Percentiles rank a stretch among this genome's conserved stretches.
phyloP scores from a whole-genome alignment of 768 basidiomycete genomes.

The Boletellus ananas region DNA sequence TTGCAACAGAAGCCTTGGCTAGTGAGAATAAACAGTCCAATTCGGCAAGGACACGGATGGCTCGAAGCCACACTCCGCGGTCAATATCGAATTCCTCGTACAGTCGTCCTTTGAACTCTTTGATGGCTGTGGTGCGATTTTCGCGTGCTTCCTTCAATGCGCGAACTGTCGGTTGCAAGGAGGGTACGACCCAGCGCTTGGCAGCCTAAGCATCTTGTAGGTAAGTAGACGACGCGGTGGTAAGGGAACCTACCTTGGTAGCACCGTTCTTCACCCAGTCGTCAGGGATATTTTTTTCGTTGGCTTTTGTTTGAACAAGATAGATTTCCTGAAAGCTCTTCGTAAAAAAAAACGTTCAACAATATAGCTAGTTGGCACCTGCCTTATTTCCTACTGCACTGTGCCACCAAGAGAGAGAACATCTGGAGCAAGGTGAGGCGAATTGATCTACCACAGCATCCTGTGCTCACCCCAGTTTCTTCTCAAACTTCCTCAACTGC shows the following conservation, averaged over 20 bases:
- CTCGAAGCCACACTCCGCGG: conserved; percentile 76
- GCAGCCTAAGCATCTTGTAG: conserved; percentile 45
- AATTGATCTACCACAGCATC: conserved; percentile 5
- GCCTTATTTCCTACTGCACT: conserved; percentile 83
- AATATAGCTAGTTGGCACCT: neutral
- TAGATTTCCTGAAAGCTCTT: conserved; percentile 73
- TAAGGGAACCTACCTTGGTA: conserved; percentile 59
- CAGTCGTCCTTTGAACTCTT: conserved; percentile 75
- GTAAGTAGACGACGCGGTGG: neutral
- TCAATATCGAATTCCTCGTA: conserved; percentile 82
- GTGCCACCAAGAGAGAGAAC: conserved; percentile 62
- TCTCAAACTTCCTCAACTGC: conserved; percentile 61
- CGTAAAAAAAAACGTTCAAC: conserved; percentile 1
- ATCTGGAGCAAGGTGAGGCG: conserved; percentile 35
- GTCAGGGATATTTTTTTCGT: conserved; percentile 63
- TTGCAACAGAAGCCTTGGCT: conserved; percentile 81
- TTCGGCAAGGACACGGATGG: conserved; percentile 83
- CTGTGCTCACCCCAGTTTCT: conserved; percentile 55
- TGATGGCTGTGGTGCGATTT: conserved; percentile 73
- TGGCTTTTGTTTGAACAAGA: conserved; percentile 68
- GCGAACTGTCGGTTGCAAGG: conserved; percentile 68
- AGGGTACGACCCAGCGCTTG: conserved; percentile 73
- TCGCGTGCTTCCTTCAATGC: conserved; percentile 92
- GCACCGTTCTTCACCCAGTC: conserved; percentile 78
- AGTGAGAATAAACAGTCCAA: conserved; percentile 94